Conservation (phyloP, 2,329 filamentous ascomycete genomes). For the Penicillium sp. region DNA sequence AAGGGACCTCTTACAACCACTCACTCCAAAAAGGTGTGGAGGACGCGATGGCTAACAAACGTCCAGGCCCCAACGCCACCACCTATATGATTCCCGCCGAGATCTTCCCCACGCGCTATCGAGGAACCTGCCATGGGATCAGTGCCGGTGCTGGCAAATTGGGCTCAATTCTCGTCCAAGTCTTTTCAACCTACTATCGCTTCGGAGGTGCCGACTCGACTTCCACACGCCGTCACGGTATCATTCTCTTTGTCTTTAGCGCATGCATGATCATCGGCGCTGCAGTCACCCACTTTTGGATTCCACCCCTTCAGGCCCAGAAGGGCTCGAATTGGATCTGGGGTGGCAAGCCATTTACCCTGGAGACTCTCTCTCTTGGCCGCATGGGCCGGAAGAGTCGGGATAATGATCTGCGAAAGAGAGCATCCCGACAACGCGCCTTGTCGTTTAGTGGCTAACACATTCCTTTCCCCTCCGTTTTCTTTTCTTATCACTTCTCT, state of each 20-base stretch:
- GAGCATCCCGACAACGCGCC: constrained; percentile 12
- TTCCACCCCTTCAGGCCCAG: constrained; percentile 33
- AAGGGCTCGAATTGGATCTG: constrained; percentile 25
- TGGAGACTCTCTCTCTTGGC: constrained; percentile 37
- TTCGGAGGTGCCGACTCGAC: constrained; percentile 30
- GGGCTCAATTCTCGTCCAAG: constrained; percentile 42
- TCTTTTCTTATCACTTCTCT: not conserved
- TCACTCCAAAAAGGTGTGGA: not conserved
- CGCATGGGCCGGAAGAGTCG: constrained; percentile 33
- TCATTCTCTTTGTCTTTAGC: constrained; percentile 38
- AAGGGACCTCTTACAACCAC: constrained; percentile 8
- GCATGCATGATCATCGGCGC: constrained; percentile 40
- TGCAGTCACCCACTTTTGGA: constrained; percentile 36
- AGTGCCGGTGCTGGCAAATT: constrained; percentile 50
- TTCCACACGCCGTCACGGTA: constrained; percentile 35
- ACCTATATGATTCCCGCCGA: constrained; percentile 50
- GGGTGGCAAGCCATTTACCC: constrained; percentile 33
- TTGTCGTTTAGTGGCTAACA: constrained; percentile 16
- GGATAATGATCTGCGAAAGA: constrained; percentile 23
- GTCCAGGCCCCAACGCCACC: constrained; percentile 34
- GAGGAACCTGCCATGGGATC: constrained; percentile 50
- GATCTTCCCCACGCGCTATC: constrained; percentile 51
- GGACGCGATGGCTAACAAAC: constrained; percentile 1
- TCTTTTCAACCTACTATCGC: constrained; percentile 37
- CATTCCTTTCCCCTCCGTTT: not conserved